phyloP scores from a whole-genome alignment of 2,329 filamentous ascomycete species.

The Phaeosphaeria sp. region DNA sequence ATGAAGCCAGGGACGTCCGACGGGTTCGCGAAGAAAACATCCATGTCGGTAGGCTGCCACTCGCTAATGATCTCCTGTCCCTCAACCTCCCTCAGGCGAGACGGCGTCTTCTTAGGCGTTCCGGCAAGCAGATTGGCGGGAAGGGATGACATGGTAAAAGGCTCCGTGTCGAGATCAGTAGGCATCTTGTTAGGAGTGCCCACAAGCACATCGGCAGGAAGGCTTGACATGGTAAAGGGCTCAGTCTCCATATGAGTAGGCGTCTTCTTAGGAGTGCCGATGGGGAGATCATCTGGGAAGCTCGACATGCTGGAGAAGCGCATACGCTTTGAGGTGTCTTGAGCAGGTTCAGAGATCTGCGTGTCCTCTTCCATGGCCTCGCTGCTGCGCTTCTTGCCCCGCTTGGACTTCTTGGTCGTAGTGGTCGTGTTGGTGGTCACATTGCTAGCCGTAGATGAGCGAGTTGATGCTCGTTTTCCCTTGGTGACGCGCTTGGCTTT shows the following conservation, averaged over 20 bases:
- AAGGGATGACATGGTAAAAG: slow-evolving; percentile 10
- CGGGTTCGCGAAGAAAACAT: slow-evolving; percentile 65
- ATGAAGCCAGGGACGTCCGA: slow-evolving; percentile 25
- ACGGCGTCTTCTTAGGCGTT: slow-evolving; percentile 32
- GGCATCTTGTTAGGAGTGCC: slow-evolving; percentile 35
- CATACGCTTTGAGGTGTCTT: slow-evolving; percentile 2
- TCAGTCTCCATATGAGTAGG: slow-evolving; percentile 7
- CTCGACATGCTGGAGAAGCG: slow-evolving; percentile 19
- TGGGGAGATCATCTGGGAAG: slow-evolving; percentile 16
- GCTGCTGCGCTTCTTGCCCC: slow-evolving; percentile 25
- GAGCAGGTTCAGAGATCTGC: background rate
- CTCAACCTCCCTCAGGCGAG: slow-evolving; percentile 21
- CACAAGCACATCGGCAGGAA: slow-evolving; percentile 5
- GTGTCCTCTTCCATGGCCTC: slow-evolving; percentile 17
- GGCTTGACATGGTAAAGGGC: slow-evolving; percentile 7
- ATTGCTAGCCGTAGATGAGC: slow-evolving; percentile 23
- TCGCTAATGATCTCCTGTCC: slow-evolving; percentile 37
- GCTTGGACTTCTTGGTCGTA: slow-evolving; percentile 13
- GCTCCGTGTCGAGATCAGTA: background rate
- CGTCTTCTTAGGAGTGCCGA: slow-evolving; percentile 18
- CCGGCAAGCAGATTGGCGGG: slow-evolving; percentile 10
- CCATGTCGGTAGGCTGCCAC: slow-evolving; percentile 80
- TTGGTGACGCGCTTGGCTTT: slow-evolving; percentile 38
- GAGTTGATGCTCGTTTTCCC: slow-evolving; percentile 28
- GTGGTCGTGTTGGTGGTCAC: background rate